Evolutionary conservation across 768 basidiomycete species (phyloP), one percentile per base, ranked within the genome.

Genomic region (Russula lepida): DNA sequence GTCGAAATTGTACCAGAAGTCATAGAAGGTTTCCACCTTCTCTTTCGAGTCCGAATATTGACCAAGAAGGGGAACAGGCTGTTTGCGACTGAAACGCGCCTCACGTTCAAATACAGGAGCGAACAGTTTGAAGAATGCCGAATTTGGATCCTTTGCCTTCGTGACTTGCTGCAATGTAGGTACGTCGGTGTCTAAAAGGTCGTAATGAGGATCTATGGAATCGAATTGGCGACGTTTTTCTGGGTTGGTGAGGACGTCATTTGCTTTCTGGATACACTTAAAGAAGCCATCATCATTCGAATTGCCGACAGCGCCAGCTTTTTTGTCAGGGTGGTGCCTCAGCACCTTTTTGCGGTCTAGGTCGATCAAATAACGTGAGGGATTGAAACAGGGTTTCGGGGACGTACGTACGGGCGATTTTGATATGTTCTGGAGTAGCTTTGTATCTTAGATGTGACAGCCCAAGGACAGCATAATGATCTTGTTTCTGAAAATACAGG

Each of bases 1-100:
- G 74, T 98, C 95, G 75, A 99, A 95, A 81, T 95, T 95, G 81
- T 99, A 98, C 93, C 94, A 99, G 74, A 95, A 97, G 74, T 98
- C 89, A 78, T 99, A 99, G 80, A 99, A 98, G 6, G 76, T 80
- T 72, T 95, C 91, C 56, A 98, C 95, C 58, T 83, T 82, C 66
- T 82, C 81, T 74, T 97, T 95, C 59, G 84, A 72, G 23, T 86
- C 83, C 48, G 89, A 80, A 62, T 80, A 74, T 30, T 73, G 74
- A 11, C 95, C 95, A 28, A 99, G 81, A 60, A 78, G 73, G 6
- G 92, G 95, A 7, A 93, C 92, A 13, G 94, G 93, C 71, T 89
- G 81, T 56, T 71, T 77, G 67, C 85, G 86, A 67, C 92, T 94
- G 81, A 99, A 99, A 37, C 95, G 84, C n/a, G 89, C 83, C 72